Conservation (phyloP, 345 rosid species). For the Linum trigynum region DNA sequence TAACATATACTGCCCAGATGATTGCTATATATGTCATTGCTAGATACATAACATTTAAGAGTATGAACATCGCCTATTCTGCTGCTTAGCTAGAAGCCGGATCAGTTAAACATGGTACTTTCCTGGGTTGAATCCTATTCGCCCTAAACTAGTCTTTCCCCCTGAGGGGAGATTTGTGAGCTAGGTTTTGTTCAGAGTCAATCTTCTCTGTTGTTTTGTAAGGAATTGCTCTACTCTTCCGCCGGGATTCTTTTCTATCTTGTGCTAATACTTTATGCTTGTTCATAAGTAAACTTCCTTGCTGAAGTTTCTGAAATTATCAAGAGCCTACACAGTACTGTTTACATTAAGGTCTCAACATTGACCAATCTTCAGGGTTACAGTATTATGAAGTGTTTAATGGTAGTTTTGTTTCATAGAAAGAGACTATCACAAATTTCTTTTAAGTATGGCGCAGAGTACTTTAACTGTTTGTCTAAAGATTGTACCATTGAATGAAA, state of each 20-base stretch:
- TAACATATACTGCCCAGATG: neutral
- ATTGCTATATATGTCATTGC: neutral
- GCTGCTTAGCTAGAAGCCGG: neutral
- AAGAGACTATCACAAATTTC: neutral
- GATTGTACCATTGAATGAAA: neutral
- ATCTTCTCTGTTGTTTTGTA: too few relatives aligned
- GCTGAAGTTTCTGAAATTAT: too few relatives aligned
- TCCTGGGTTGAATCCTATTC: neutral
- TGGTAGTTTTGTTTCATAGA: neutral
- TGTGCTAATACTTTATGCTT: too few relatives aligned
- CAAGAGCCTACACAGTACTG: too few relatives aligned
- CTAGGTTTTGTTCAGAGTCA: too few relatives aligned
- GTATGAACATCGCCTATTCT: too few relatives aligned
- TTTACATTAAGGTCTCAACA: too few relatives aligned
- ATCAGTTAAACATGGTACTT: neutral
- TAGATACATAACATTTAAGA: neutral
- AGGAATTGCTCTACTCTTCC: too few relatives aligned
- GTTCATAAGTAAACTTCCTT: too few relatives aligned
- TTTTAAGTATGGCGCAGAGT: neutral
- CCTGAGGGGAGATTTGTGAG: neutral
- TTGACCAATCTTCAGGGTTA: neutral
- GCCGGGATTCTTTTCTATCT: too few relatives aligned
- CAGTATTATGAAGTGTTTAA: neutral
- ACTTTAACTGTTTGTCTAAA: neutral
- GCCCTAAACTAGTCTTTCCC: neutral